A percentile compares a stretch with the other conserved stretches of the same genome.
phyloP scores from a whole-genome alignment of 129 eudicot species.

The Calendula officinalis region DNA sequence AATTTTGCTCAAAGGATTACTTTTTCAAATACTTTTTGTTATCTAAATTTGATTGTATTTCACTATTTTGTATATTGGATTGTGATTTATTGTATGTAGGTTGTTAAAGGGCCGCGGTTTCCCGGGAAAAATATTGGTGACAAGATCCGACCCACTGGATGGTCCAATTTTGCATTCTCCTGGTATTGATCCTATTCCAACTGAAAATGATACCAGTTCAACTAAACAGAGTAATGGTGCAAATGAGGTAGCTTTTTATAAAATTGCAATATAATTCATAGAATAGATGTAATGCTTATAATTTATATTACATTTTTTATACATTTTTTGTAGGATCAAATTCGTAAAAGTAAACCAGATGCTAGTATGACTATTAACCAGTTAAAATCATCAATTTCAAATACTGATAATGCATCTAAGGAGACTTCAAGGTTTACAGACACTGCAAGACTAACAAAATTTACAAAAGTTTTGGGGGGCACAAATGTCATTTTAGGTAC shows the following conservation, averaged over 20 bases:
- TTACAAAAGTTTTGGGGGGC: conserved; percentile 64
- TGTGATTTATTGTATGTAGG: conserved; percentile 26
- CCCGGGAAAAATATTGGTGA: conserved; percentile 73
- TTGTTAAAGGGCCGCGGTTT: conserved; percentile 79
- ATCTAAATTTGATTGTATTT: neutral
- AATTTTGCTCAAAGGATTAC: neutral
- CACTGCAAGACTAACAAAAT: conserved; percentile 74
- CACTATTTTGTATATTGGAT: neutral
- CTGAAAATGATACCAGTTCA: conserved; percentile 40
- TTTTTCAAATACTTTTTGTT: neutral
- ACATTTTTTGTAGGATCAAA: conserved; percentile 39
- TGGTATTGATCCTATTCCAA: conserved; percentile 38
- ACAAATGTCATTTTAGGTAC: conserved; percentile 66
- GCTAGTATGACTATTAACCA: conserved; percentile 35
- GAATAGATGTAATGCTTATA: neutral
- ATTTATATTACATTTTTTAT: neutral
- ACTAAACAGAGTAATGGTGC: conserved; percentile 36
- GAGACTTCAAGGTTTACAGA: conserved; percentile 60
- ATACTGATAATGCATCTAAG: conserved; percentile 36
- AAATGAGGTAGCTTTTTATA: conserved; percentile 42
- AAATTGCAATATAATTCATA: neutral
- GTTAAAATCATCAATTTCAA: conserved; percentile 38
- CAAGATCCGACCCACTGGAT: conserved; percentile 56
- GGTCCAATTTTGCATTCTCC: conserved; percentile 50
- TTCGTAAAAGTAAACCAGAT: conserved; percentile 32